Percentiles rank a stretch among this genome's conserved stretches.
Conservation (phyloP, 1,284 basidiomycete genomes). For the Ustilago shanxiensis region DNA sequence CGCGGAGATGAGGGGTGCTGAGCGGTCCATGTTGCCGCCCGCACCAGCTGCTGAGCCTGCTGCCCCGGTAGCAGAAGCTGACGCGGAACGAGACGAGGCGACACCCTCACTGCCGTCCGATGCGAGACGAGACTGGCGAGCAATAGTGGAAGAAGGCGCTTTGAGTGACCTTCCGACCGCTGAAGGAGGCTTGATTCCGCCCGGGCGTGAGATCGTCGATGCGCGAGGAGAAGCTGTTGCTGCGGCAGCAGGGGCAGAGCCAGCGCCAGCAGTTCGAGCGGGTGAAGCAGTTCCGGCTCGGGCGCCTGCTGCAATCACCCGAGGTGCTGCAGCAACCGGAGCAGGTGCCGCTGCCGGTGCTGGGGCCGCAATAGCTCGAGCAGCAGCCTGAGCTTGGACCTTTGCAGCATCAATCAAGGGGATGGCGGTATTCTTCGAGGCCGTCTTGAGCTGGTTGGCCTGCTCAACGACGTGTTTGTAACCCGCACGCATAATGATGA, state of each 20-base stretch:
- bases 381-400: conserved; percentile 47
- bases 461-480: conserved; percentile 89
- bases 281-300: conserved; percentile 26
- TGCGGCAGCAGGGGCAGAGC: conserved; percentile 19
- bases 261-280: conserved; percentile 17
- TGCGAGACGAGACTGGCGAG: conserved; percentile 34
- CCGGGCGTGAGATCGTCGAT: conserved; percentile 45
- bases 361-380: conserved; percentile 56
- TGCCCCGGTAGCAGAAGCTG: conserved; percentile 18
- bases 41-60: conserved; percentile 32
- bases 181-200: conserved; percentile 52
- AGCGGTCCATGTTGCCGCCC: conserved; percentile 25
- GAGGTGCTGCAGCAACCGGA: conserved; percentile 11
- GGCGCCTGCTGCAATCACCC: conserved; percentile 13
- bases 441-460: conserved; percentile 88
- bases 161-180: conserved; percentile 56
- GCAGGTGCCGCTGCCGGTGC: conserved; percentile 29
- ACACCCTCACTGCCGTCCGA: conserved; percentile 37
- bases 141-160: conserved; percentile 45
- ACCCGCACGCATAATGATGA: conserved; percentile 82
- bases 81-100: conserved; percentile 34
- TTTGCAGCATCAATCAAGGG: conserved; percentile 83
- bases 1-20: conserved; percentile 78
- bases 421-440: conserved; percentile 84
- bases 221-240: conserved; percentile 33